These are phyloP conservation scores for Tricholoma saponaceum DNA, from an alignment of 768 basidiomycete species.

Conservation along the genomic window DNA sequence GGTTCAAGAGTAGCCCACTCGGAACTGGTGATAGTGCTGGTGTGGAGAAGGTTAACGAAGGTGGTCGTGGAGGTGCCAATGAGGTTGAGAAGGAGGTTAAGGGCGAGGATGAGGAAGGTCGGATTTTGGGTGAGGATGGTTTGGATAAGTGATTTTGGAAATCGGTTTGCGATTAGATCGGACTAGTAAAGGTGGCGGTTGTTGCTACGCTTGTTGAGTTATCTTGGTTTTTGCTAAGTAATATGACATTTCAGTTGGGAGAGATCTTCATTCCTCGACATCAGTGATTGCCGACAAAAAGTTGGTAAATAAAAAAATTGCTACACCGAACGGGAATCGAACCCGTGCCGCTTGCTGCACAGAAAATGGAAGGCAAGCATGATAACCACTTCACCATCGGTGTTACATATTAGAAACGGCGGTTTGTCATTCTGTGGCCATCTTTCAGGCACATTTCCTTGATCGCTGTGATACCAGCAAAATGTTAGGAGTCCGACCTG, in stretches of 20 bases:
- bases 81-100: conserved; percentile 13
- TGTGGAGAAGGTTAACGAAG: conserved; percentile 38
- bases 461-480: too few species aligned
- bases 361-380: conserved; percentile 77
- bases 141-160: conserved; percentile 20
- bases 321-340: conserved; percentile 16
- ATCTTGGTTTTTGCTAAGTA: too few species aligned
- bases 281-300: too few species aligned
- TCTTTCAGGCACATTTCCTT: too few species aligned
- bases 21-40: conserved; percentile 36
- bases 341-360: conserved; percentile 18
- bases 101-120: conserved; percentile 17
- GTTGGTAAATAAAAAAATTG: not conserved
- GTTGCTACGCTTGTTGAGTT: too few species aligned
- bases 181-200: too few species aligned
- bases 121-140: conserved; percentile 31
- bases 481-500: too few species aligned
- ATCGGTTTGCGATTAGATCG: not conserved
- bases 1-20: conserved; percentile 76
- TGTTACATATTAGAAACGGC: conserved; percentile 1
- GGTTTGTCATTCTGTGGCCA: too few species aligned
- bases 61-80: conserved; percentile 14
- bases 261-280: too few species aligned
- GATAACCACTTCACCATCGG: conserved; percentile 85
- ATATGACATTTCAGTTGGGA: too few species aligned